phyloP scores from a whole-genome alignment of 176 grass and related monocot species.

The Phoenix roebelenii region DNA sequence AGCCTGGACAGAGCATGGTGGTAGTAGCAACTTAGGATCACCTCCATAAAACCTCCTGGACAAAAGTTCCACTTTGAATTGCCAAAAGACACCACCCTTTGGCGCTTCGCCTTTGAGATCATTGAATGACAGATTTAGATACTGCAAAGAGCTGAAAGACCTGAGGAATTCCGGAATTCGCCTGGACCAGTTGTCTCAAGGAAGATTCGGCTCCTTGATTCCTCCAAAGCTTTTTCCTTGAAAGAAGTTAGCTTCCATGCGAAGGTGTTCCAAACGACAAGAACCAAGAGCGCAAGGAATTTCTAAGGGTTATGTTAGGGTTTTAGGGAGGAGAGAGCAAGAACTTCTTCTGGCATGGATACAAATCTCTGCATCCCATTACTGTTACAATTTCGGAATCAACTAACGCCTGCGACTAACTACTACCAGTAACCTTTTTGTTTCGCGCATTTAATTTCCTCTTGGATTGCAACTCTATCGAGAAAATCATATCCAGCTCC shows the following conservation, averaged over 20 bases:
- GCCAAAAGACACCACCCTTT: conserved; percentile 1
- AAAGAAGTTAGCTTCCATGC: background rate
- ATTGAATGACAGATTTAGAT: conserved; percentile 19
- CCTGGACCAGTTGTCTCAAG: too few relatives aligned
- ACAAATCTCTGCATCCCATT: background rate
- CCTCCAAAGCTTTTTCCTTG: background rate
- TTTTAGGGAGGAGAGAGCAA: too few relatives aligned
- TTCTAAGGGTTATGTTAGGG: background rate
- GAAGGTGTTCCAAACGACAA: conserved; percentile 1
- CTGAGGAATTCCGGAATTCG: background rate
- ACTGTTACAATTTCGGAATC: too few relatives aligned
- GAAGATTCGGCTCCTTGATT: background rate
- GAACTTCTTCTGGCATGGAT: conserved; percentile 4
- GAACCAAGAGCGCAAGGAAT: conserved; percentile 1
- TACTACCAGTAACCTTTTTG: too few relatives aligned
- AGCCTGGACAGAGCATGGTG: too few relatives aligned
- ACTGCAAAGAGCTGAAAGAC: background rate
- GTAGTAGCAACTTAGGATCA: too few relatives aligned
- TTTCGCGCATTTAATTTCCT: too few relatives aligned
- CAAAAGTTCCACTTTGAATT: conserved; percentile 1
- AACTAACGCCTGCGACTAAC: too few relatives aligned
- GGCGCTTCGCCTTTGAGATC: conserved; percentile 11
- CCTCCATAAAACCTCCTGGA: too few relatives aligned
- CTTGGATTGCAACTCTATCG: too few relatives aligned
- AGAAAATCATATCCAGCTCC: too few relatives aligned